A percentile compares a stretch with the other conserved stretches of the same genome.
These are phyloP conservation scores for Mycena capillaripes DNA, from an alignment of 768 basidiomycete species.

Conservation along the genomic window DNA sequence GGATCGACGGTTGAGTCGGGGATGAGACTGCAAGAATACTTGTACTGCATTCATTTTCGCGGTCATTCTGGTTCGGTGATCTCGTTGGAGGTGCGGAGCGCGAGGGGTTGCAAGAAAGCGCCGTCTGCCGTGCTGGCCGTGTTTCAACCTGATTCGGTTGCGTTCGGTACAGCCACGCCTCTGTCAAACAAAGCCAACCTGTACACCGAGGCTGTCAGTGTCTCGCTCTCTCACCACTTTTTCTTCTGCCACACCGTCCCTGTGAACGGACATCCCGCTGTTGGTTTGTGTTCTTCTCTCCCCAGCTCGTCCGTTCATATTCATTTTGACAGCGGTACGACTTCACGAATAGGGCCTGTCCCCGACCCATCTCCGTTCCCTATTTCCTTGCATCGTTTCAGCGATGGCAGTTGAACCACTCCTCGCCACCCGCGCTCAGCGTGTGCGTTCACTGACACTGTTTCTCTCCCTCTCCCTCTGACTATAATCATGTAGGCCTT, in stretches of 20 bases:
- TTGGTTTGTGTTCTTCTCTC: neutral
- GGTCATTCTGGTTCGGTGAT: too few species aligned
- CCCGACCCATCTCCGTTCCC: slow-evolving; percentile 9
- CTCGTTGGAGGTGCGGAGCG: too few species aligned
- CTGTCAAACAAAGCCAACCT: neutral
- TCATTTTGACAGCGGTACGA: neutral
- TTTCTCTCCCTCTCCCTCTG: neutral
- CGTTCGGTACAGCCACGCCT: neutral
- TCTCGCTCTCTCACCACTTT: neutral
- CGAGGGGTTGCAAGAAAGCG: too few species aligned
- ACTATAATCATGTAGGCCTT: slow-evolving; percentile 56
- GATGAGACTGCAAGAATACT: too few species aligned
- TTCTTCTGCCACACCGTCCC: neutral
- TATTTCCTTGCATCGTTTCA: slow-evolving; percentile 22
- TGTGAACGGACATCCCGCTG: neutral
- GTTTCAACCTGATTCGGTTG: neutral
- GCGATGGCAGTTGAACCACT: slow-evolving; percentile 81
- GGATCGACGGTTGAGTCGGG: neutral
- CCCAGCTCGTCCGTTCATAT: too few species aligned
- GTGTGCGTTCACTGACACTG: slow-evolving; percentile 29
- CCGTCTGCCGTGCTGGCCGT: neutral
- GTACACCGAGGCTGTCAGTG: too few species aligned
- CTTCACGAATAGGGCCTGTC: neutral
- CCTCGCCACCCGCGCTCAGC: slow-evolving; percentile 80
- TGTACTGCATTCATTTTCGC: too few species aligned